Conservation (phyloP, 1,139 yeast species). For the Pichia sp. region DNA sequence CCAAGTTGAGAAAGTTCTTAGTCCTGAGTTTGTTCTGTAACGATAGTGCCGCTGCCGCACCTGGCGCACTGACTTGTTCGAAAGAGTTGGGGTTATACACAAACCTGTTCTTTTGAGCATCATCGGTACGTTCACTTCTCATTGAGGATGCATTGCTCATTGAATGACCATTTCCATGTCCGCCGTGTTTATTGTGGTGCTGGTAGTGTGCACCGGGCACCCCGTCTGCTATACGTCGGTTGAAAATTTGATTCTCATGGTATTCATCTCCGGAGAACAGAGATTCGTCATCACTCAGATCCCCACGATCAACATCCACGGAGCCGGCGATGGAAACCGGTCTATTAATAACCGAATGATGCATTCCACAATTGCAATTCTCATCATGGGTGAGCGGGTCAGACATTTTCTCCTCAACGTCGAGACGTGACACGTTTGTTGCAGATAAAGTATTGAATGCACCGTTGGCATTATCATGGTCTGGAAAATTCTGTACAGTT, state of each 20-base stretch:
- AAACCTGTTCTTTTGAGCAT: constrained; percentile 1
- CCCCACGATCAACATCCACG: constrained; percentile 36
- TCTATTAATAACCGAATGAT: constrained; percentile 49
- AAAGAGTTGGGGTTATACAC: constrained; percentile 27
- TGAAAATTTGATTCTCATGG: constrained; percentile 1
- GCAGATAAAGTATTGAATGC: neutral
- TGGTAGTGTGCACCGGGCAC: neutral
- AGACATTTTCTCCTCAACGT: neutral
- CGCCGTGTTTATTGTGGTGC: neutral
- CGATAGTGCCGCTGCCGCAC: constrained; percentile 72
- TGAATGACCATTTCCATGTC: neutral
- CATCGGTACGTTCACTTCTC: neutral
- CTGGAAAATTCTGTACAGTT: neutral
- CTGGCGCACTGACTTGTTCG: constrained; percentile 67
- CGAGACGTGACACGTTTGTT: neutral
- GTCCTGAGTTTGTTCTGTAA: constrained; percentile 46
- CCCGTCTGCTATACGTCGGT: neutral
- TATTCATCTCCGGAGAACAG: constrained; percentile 13
- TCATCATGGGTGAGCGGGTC: constrained; percentile 37
- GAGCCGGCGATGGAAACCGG: constrained; percentile 62
- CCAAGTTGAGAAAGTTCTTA: constrained; percentile 40
- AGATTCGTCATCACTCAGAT: constrained; percentile 44
- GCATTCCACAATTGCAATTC: constrained; percentile 47
- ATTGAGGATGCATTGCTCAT: neutral
- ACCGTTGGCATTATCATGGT: neutral